A percentile compares a stretch with the other conserved stretches of the same genome.
phyloP scores from a whole-genome alignment of 176 grass and related monocot species.

The Raddia distichophylla region DNA sequence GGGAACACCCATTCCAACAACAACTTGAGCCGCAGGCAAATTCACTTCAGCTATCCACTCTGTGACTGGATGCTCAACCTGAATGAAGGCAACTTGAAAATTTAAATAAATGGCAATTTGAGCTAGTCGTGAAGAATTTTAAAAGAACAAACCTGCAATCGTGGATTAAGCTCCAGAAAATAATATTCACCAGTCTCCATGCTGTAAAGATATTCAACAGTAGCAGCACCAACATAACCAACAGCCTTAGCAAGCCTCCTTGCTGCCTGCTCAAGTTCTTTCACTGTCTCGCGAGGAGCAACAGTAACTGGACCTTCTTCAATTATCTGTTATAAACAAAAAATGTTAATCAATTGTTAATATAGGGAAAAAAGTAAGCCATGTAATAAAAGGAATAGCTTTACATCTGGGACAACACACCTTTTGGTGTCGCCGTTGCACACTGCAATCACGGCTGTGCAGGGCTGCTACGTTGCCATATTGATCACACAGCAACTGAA shows the following conservation, averaged over 20 bases:
- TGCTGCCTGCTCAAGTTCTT: constrained; percentile 92
- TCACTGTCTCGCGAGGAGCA: constrained; percentile 78
- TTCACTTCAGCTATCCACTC: constrained; percentile 99
- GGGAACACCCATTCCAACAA: constrained; percentile 95
- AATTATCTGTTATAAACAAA: constrained; percentile 69
- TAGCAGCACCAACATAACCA: constrained; percentile 94
- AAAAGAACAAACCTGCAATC: constrained; percentile 63
- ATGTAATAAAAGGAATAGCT: constrained; percentile 13
- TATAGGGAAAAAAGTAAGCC: constrained; percentile 14
- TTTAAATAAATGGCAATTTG: background rate
- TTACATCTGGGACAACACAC: constrained; percentile 37
- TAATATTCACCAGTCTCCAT: constrained; percentile 99
- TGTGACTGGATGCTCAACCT: constrained; percentile 98
- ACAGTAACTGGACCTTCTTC: constrained; percentile 97
- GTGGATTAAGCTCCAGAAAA: constrained; percentile 96
- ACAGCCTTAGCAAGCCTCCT: constrained; percentile 96
- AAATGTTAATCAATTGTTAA: background rate
- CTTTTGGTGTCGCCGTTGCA: constrained; percentile 98
- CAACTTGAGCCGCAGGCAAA: constrained; percentile 97
- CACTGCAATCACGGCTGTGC: constrained; percentile 98
- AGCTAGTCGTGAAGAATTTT: constrained; percentile 32
- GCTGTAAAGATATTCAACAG: constrained; percentile 98
- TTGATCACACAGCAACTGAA: constrained; percentile 92
- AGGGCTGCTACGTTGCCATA: constrained; percentile 97
- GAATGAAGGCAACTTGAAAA: constrained; percentile 31